Evolutionary conservation across 1,284 basidiomycete genomes (phyloP).

Genomic region (Cystobasidiaceae sp.): DNA sequence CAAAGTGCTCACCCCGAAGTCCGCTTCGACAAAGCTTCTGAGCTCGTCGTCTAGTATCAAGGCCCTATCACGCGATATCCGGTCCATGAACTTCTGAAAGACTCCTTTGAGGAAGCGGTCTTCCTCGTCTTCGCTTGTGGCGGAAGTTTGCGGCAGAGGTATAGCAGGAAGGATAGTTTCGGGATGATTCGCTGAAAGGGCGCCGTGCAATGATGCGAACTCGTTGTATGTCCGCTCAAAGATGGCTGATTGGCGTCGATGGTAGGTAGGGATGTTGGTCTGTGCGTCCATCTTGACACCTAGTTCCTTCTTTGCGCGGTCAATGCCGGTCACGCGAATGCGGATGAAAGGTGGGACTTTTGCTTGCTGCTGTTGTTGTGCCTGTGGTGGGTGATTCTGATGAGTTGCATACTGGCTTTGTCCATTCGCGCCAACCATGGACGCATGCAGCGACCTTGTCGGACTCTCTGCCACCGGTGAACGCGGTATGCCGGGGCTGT

Average conservation of each 20-base stretch:
- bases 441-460: neutral
- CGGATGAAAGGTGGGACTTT: conserved; percentile 51
- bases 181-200: conserved; percentile 39
- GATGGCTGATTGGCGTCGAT: conserved; percentile 50
- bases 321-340: conserved; percentile 78
- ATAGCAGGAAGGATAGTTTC: conserved; percentile 76
- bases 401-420: neutral
- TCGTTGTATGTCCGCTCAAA: conserved; percentile 39
- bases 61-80: conserved; percentile 82
- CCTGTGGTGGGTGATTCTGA: too few relatives aligned
- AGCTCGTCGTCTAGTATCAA: conserved; percentile 81
- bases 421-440: neutral
- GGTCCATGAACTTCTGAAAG: conserved; percentile 83
- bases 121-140: conserved; percentile 89
- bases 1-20: conserved; percentile 64
- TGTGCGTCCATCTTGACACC: conserved; percentile 88
- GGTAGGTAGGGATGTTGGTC: conserved; percentile 89
- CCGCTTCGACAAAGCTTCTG: conserved; percentile 85
- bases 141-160: conserved; percentile 83
- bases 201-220: conserved; percentile 33
- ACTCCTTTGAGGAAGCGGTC: conserved; percentile 86
- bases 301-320: conserved; percentile 86
- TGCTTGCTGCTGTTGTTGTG: conserved; percentile 2
- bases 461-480: conserved; percentile 21
- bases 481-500: conserved; percentile 22